A percentile compares a stretch with the other conserved stretches of the same genome.
These are phyloP conservation scores for Saccharomyces paradoxus DNA, from an alignment of 805 yeast genomes.

Conservation along the genomic window DNA sequence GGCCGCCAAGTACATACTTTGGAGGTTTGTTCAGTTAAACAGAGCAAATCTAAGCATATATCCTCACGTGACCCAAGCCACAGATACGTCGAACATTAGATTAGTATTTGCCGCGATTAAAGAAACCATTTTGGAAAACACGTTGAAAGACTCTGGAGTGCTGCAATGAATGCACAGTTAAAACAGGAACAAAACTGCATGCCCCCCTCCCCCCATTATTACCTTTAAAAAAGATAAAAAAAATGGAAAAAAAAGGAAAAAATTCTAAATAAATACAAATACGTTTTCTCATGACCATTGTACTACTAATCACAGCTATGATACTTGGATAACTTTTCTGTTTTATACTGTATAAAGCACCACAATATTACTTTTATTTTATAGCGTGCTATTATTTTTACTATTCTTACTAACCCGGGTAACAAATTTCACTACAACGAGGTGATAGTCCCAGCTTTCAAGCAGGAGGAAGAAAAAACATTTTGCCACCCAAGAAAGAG, in stretches of 20 bases:
- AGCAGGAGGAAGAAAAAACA: background rate
- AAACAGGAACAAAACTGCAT: background rate
- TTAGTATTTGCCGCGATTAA: conserved; percentile 79
- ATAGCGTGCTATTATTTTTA: background rate
- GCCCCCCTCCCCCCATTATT: background rate
- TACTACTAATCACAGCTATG: conserved; percentile 1
- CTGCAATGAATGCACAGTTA: conserved; percentile 28
- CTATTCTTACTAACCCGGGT: background rate
- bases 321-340: background rate
- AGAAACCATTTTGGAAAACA: conserved; percentile 70
- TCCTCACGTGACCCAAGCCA: conserved; percentile 91
- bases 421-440: background rate
- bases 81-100: conserved; percentile 83
- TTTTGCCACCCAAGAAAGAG: conserved; percentile 11
- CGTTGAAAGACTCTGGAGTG: conserved; percentile 68
- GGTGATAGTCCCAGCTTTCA: background rate
- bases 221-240: background rate
- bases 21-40: conserved; percentile 83
- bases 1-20: conserved; percentile 83
- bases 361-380: background rate
- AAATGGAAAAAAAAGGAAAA: background rate
- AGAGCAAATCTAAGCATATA: conserved; percentile 73
- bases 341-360: background rate
- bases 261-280: conserved; percentile 4
- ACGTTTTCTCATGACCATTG: conserved; percentile 20